Conservation (phyloP, 1,139 yeast genomes). For the Lodderomyces pseudojiufengensis region DNA sequence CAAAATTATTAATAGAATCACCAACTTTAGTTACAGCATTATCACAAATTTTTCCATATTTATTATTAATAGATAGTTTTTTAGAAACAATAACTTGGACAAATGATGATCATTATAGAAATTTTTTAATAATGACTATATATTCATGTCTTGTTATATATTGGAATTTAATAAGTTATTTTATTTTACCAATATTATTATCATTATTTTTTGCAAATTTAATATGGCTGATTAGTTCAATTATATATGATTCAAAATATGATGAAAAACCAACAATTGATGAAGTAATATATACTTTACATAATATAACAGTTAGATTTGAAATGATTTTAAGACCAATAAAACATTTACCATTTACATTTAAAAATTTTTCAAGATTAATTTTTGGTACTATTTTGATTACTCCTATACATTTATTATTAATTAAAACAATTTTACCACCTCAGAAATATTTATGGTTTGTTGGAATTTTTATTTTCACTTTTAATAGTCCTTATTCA, state of each 20-base stretch:
- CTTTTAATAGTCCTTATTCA: slow-evolving; percentile 54
- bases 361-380: slow-evolving; percentile 28
- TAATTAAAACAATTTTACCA: slow-evolving; percentile 33
- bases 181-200: slow-evolving; percentile 37
- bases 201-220: slow-evolving; percentile 34
- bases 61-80: slow-evolving; percentile 41
- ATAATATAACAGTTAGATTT: slow-evolving; percentile 46
- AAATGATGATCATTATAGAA: slow-evolving; percentile 47
- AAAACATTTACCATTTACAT: slow-evolving; percentile 27
- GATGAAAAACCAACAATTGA: slow-evolving; percentile 55
- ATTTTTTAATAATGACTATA: slow-evolving; percentile 39
- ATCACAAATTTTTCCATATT: slow-evolving; percentile 46
- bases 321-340: slow-evolving; percentile 45
- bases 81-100: slow-evolving; percentile 55
- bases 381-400: slow-evolving; percentile 30
- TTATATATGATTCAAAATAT: slow-evolving; percentile 39
- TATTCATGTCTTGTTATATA: slow-evolving; percentile 42
- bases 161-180: slow-evolving; percentile 37
- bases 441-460: slow-evolving; percentile 36
- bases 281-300: slow-evolving; percentile 50
- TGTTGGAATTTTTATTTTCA: slow-evolving; percentile 38
- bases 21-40: slow-evolving; percentile 47
- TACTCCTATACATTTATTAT: slow-evolving; percentile 46
- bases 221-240: slow-evolving; percentile 46
- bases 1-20: slow-evolving; percentile 35